These are phyloP conservation scores for Phytopythium aichiense DNA, from an alignment of 352 stramenopile genomes.

Conservation along the genomic window DNA sequence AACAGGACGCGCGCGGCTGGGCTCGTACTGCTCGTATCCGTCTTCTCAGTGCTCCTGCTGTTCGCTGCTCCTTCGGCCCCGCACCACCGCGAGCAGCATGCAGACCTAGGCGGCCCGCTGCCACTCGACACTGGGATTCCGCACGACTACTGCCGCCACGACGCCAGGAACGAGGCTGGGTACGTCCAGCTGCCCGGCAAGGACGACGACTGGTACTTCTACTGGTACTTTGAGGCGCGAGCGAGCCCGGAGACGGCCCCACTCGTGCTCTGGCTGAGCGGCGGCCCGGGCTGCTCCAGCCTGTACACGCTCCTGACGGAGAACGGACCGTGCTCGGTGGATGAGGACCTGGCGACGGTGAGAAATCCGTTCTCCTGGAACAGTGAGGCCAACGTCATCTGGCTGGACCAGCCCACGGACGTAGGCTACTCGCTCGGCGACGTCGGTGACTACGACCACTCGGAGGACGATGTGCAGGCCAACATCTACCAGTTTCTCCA, in stretches of 20 bases:
- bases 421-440: constrained; percentile 50
- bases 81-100: neutral
- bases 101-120: neutral
- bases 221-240: constrained; percentile 58
- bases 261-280: constrained; percentile 63
- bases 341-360: constrained; percentile 20
- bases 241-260: constrained; percentile 28
- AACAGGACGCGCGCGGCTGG: neutral
- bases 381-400: constrained; percentile 45
- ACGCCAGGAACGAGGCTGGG: constrained; percentile 26
- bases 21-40: neutral
- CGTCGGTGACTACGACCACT: constrained; percentile 29
- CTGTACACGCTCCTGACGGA: constrained; percentile 51
- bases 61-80: neutral
- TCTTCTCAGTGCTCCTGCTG: neutral
- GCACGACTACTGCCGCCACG: neutral
- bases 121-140: neutral
- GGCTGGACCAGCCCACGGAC: constrained; percentile 52
- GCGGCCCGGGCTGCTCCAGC: constrained; percentile 56
- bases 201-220: constrained; percentile 60
- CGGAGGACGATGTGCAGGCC: constrained; percentile 41
- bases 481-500: constrained; percentile 57
- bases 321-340: constrained; percentile 52
- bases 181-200: constrained; percentile 56
- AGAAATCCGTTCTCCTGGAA: constrained; percentile 51